Percentiles rank a stretch among this genome's conserved stretches.
Evolutionary conservation across 768 basidiomycete genomes (phyloP).

Genomic region (Pseudohyphozyma bogoriensis): DNA sequence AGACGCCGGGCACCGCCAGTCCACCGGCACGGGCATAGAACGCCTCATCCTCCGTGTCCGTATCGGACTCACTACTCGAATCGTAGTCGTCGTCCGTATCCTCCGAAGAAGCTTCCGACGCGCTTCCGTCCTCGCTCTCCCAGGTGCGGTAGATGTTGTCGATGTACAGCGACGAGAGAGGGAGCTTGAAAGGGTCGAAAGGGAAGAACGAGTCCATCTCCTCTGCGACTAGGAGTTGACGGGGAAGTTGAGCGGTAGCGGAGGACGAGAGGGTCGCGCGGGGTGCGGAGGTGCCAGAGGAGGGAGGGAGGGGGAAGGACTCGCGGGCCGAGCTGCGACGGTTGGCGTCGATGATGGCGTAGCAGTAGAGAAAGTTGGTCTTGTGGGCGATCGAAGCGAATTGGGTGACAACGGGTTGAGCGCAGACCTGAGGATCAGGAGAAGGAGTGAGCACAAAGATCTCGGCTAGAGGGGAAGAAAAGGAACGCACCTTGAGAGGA

Average conservation of each 20-base stretch:
- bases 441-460: too few species aligned
- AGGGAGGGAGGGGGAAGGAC: neutral
- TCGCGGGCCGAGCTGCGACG: conserved; percentile 45
- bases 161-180: conserved; percentile 64
- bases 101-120: conserved; percentile 50
- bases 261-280: conserved; percentile 3
- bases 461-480: too few species aligned
- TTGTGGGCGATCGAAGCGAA: conserved; percentile 88
- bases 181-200: conserved; percentile 91
- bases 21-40: conserved; percentile 12
- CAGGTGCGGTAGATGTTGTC: conserved; percentile 81
- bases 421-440: conserved; percentile 90
- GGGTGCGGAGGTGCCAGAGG: conserved; percentile 15
- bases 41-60: conserved; percentile 7
- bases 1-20: conserved; percentile 17
- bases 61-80: conserved; percentile 4
- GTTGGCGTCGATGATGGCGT: conserved; percentile 83
- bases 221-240: conserved; percentile 25
- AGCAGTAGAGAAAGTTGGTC: conserved; percentile 87
- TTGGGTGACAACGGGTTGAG: conserved; percentile 76
- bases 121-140: conserved; percentile 61
- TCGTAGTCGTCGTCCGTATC: conserved; percentile 21
- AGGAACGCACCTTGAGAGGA: too few species aligned
- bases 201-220: conserved; percentile 86
- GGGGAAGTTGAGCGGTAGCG: neutral